Conservation (phyloP, 805 yeast species). For the Jamesozyma gamospora region DNA sequence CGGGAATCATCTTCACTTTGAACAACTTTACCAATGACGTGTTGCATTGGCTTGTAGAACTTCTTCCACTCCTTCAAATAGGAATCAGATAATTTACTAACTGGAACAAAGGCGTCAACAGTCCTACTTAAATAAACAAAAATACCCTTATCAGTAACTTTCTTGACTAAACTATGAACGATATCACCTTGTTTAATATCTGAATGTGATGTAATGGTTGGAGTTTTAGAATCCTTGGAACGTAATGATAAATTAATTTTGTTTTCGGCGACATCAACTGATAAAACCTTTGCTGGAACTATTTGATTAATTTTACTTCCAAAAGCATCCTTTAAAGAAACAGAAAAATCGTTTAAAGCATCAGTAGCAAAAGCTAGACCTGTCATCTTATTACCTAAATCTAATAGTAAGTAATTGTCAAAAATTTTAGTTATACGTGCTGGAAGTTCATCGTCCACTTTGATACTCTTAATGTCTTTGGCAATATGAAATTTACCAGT, state of each 20-base stretch:
- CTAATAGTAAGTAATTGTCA: constrained; percentile 54
- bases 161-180: constrained; percentile 72
- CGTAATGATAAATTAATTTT: constrained; percentile 60
- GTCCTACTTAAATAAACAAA: constrained; percentile 66
- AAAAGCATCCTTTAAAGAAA: constrained; percentile 41
- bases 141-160: constrained; percentile 64
- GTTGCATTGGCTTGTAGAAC: constrained; percentile 57
- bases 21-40: constrained; percentile 63
- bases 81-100: constrained; percentile 71
- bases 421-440: constrained; percentile 52
- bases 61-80: constrained; percentile 84
- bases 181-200: constrained; percentile 62
- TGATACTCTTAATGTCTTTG: constrained; percentile 36
- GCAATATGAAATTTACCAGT: constrained; percentile 40
- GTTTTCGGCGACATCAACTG: constrained; percentile 32
- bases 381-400: constrained; percentile 50
- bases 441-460: constrained; percentile 47
- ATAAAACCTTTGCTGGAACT: constrained; percentile 44
- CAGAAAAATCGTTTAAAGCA: constrained; percentile 59
- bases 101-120: constrained; percentile 69
- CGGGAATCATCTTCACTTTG: constrained; percentile 52
- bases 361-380: constrained; percentile 61
- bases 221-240: constrained; percentile 39
- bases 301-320: constrained; percentile 37
- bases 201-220: constrained; percentile 35